phyloP scores from a whole-genome alignment of 1,284 basidiomycete genomes.

The Ceratobasidium sp. region DNA sequence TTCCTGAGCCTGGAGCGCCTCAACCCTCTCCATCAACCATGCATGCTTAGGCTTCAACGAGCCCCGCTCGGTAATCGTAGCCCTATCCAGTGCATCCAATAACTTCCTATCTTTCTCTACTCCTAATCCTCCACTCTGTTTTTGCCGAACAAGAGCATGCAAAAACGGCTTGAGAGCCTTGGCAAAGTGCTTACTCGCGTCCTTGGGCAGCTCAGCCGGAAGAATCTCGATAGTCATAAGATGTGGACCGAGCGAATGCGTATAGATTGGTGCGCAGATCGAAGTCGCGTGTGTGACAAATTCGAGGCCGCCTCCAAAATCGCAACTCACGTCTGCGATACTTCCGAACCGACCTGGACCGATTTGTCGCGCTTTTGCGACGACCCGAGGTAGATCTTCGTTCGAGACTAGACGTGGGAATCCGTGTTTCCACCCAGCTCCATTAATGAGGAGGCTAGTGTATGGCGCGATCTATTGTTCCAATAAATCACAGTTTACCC shows the following conservation, averaged over 20 bases:
- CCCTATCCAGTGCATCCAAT: conserved; percentile 68
- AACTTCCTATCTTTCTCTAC: conserved; percentile 54
- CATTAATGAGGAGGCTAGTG: conserved; percentile 85
- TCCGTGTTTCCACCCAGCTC: conserved; percentile 81
- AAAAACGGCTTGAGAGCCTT: conserved; percentile 76
- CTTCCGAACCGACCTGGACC: conserved; percentile 71
- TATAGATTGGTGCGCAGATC: conserved; percentile 78
- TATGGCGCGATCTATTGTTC: conserved; percentile 82
- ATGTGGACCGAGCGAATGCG: conserved; percentile 62
- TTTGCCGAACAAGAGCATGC: conserved; percentile 63
- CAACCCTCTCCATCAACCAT: conserved; percentile 71
- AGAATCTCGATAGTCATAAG: conserved; percentile 92
- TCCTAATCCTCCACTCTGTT: conserved; percentile 42
- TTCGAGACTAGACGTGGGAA: conserved; percentile 85
- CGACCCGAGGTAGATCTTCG: conserved; percentile 68
- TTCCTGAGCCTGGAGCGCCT: conserved; percentile 57
- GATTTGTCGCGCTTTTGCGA: conserved; percentile 65
- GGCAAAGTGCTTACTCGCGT: conserved; percentile 84
- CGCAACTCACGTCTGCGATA: conserved; percentile 89
- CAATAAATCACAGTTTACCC: not conserved
- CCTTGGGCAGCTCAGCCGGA: conserved; percentile 83
- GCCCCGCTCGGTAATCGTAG: conserved; percentile 78
- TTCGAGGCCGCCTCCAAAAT: conserved; percentile 87
- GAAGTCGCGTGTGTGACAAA: conserved; percentile 83
- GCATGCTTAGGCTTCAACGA: conserved; percentile 66